phyloP scores from a whole-genome alignment of 768 basidiomycete species.

The Russula griseocarnosa region DNA sequence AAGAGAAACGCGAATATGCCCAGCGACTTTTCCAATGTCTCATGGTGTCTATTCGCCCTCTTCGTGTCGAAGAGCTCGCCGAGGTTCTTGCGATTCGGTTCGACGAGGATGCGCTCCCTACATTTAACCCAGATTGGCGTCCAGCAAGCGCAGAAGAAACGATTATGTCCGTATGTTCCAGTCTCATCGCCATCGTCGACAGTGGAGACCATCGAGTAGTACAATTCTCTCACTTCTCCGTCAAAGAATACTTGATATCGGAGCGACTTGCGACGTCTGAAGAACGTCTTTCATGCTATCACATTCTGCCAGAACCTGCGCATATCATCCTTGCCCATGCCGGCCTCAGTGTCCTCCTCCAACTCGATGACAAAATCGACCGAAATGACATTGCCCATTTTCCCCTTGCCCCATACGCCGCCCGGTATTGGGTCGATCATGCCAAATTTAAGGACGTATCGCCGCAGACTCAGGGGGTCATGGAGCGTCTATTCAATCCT shows the following conservation, averaged over 20 bases:
- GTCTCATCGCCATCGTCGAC: no score
- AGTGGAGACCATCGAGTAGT: background rate
- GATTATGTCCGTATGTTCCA: no score
- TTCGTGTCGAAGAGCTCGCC: conserved; percentile 8
- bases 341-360: conserved; percentile 9
- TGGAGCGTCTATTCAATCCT: conserved; percentile 5
- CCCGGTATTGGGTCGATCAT: conserved; percentile 13
- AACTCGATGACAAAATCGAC: background rate
- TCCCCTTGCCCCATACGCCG: no score
- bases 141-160: no score
- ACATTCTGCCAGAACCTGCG: background rate
- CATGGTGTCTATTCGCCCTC: conserved; percentile 4
- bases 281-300: conserved; percentile 9
- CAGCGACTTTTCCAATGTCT: conserved; percentile 9
- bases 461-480: background rate
- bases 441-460: background rate
- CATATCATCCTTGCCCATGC: conserved; percentile 7
- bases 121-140: conserved; percentile 1
- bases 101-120: background rate
- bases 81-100: conserved; percentile 20
- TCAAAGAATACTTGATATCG: conserved; percentile 22
- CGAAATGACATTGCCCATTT: background rate
- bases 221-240: conserved; percentile 10
- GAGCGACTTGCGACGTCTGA: background rate
- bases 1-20: background rate